Evolutionary conservation across 306 rosid genomes (phyloP).

Genomic region (Vigna reflexopilosa): DNA sequence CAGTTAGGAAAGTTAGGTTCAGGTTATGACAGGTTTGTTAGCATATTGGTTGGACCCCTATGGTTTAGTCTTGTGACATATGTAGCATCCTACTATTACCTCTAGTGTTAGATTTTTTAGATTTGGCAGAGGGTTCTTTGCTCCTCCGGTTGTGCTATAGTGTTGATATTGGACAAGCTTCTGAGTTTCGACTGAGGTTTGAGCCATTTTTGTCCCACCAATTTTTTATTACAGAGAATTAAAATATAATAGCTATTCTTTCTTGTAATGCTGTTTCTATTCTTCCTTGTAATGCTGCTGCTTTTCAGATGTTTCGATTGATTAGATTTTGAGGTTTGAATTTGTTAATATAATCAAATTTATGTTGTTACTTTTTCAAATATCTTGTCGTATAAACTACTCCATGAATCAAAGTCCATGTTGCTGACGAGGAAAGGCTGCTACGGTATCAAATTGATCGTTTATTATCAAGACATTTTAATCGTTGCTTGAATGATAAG

Average conservation of each 20-base stretch:
- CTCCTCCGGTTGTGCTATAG: slow-evolving; percentile 39
- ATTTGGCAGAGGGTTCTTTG: slow-evolving; percentile 53
- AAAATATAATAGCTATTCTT: slow-evolving; percentile 48
- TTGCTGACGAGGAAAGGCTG: background rate
- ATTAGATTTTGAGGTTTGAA: slow-evolving; percentile 19
- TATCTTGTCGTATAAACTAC: background rate
- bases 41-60: slow-evolving; percentile 42
- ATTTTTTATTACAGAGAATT: slow-evolving; percentile 46
- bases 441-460: background rate
- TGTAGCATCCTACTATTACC: slow-evolving; percentile 51
- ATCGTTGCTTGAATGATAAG: background rate
- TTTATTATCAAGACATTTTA: background rate
- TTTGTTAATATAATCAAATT: slow-evolving; percentile 28
- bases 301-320: slow-evolving; percentile 20
- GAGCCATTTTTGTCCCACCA: slow-evolving; percentile 61
- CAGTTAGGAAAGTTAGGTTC: slow-evolving; percentile 52
- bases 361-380: slow-evolving; percentile 1
- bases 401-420: background rate
- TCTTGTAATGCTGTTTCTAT: slow-evolving; percentile 36
- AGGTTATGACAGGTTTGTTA: slow-evolving; percentile 46
- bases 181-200: slow-evolving; percentile 52
- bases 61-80: slow-evolving; percentile 58
- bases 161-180: slow-evolving; percentile 55
- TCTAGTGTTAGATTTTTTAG: slow-evolving; percentile 58
- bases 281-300: slow-evolving; percentile 5